These are phyloP conservation scores for Candolleomyces efflorescens DNA, from an alignment of 768 basidiomycete species.

Conservation along the genomic window DNA sequence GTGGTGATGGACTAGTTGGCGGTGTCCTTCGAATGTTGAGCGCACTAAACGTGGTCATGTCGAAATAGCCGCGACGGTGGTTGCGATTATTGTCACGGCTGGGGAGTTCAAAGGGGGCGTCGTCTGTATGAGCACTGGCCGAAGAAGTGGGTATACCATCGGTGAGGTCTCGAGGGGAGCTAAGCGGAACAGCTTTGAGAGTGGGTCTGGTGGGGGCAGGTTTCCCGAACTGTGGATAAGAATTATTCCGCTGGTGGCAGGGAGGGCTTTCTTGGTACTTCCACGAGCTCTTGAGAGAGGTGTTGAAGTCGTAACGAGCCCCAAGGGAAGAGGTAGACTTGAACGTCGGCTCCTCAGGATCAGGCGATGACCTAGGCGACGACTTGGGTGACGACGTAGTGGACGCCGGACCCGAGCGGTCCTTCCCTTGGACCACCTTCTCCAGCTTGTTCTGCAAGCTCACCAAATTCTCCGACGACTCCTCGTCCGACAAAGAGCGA, in stretches of 20 bases:
- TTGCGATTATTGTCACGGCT: conserved; percentile 28
- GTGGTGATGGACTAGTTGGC: conserved; percentile 38
- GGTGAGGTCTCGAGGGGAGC: conserved; percentile 48
- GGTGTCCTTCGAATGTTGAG: conserved; percentile 41
- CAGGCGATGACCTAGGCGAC: conserved; percentile 10
- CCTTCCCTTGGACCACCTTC: conserved; percentile 44
- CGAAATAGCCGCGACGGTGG: conserved; percentile 58
- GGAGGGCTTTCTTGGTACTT: conserved; percentile 22
- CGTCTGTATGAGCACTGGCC: conserved; percentile 23
- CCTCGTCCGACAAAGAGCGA: conserved; percentile 27
- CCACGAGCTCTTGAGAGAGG: conserved; percentile 49
- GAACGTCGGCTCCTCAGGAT: conserved; percentile 23
- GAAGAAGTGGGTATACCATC: conserved; percentile 27
- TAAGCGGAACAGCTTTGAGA: conserved; percentile 23
- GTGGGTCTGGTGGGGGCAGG: conserved; percentile 6
- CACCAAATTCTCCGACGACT: conserved; percentile 41
- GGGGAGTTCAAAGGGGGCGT: conserved; percentile 22
- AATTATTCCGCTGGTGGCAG: conserved; percentile 37
- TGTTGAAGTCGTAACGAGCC: conserved; percentile 54
- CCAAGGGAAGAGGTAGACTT: conserved; percentile 40
- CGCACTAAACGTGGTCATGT: conserved; percentile 27
- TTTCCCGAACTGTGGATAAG: conserved; percentile 37
- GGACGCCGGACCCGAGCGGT: conserved; percentile 19
- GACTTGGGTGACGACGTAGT: conserved; percentile 8
- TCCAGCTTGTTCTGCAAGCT: conserved; percentile 67